phyloP scores from a whole-genome alignment of 345 rosid genomes.

The Odontarrhena argentea region DNA sequence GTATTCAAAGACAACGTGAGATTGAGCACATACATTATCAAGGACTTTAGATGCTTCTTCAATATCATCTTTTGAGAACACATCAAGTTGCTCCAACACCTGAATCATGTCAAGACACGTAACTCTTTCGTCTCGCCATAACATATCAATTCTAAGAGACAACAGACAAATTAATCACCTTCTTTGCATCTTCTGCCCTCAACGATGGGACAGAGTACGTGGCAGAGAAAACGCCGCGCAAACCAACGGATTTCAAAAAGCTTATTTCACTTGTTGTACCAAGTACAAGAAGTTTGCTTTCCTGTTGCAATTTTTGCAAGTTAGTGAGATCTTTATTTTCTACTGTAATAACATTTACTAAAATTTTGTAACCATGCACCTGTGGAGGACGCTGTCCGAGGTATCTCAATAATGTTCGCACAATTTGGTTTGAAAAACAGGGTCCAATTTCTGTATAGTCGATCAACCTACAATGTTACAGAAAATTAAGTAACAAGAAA shows the following conservation, averaged over 20 bases:
- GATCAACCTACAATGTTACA: conserved; percentile 57
- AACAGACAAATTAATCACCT: conserved; percentile 45
- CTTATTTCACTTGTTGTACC: conserved; percentile 82
- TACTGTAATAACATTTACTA: neutral
- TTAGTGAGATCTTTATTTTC: neutral
- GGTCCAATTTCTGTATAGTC: conserved; percentile 88
- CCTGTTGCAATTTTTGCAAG: conserved; percentile 45
- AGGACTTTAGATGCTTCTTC: conserved; percentile 67
- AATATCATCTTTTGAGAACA: conserved; percentile 62
- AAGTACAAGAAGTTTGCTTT: conserved; percentile 72
- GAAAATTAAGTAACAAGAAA: conserved; percentile 15
- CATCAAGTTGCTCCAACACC: conserved; percentile 69
- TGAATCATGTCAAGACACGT: conserved; percentile 10
- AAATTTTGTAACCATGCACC: conserved; percentile 41
- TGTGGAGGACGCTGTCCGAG: conserved; percentile 77
- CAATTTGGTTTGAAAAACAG: conserved; percentile 74
- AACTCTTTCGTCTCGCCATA: too few relatives aligned
- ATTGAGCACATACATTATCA: conserved; percentile 55
- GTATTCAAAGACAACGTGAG: neutral
- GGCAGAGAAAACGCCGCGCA: conserved; percentile 66
- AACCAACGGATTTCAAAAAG: conserved; percentile 65
- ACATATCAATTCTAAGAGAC: neutral
- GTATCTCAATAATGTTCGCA: conserved; percentile 70
- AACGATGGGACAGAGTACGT: conserved; percentile 62
- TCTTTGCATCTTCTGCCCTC: conserved; percentile 64